Evolutionary conservation across 108 stramenopile genomes (phyloP).

Genomic region (Aureococcus anophagefferens): DNA sequence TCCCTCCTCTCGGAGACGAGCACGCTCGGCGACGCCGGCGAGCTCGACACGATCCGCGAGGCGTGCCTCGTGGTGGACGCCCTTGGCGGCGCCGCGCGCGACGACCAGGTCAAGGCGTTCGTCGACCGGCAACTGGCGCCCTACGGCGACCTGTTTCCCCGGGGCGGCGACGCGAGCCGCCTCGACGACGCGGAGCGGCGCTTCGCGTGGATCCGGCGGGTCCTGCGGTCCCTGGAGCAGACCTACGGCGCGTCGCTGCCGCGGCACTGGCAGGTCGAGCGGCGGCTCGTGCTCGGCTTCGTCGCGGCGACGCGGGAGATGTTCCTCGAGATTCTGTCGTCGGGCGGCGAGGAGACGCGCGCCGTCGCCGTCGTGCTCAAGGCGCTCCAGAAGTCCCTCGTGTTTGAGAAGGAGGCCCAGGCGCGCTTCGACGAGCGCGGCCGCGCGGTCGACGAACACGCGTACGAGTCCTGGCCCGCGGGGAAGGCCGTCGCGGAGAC

Average conservation of each 20-base stretch:
- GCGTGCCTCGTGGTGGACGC: constrained; percentile 90
- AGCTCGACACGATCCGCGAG: constrained; percentile 41
- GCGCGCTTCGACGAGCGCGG: constrained; percentile 9
- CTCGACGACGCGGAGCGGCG: constrained; percentile 80
- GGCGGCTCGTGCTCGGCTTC: constrained; percentile 63
- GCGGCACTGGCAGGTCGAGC: constrained; percentile 70
- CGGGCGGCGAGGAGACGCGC: constrained; percentile 43
- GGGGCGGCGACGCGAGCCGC: background rate
- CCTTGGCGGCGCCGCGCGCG: constrained; percentile 60
- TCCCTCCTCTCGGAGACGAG: constrained; percentile 4
- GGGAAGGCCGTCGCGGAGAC: constrained; percentile 33
- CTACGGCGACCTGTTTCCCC: constrained; percentile 57
- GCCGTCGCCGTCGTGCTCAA: constrained; percentile 80
- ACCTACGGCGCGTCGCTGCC: constrained; percentile 81
- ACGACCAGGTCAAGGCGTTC: constrained; percentile 63
- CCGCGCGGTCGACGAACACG: constrained; percentile 12
- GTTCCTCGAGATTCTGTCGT: constrained; percentile 29
- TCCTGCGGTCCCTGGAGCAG: constrained; percentile 53
- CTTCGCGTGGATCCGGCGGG: constrained; percentile 83
- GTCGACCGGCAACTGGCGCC: constrained; percentile 68
- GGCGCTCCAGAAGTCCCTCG: constrained; percentile 81
- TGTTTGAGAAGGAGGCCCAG: constrained; percentile 90
- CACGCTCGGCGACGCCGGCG: background rate
- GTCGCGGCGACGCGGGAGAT: constrained; percentile 47
- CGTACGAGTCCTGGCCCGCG: constrained; percentile 39